Conservation (phyloP, 164 flowering plant species). For the Annona squamosa region DNA sequence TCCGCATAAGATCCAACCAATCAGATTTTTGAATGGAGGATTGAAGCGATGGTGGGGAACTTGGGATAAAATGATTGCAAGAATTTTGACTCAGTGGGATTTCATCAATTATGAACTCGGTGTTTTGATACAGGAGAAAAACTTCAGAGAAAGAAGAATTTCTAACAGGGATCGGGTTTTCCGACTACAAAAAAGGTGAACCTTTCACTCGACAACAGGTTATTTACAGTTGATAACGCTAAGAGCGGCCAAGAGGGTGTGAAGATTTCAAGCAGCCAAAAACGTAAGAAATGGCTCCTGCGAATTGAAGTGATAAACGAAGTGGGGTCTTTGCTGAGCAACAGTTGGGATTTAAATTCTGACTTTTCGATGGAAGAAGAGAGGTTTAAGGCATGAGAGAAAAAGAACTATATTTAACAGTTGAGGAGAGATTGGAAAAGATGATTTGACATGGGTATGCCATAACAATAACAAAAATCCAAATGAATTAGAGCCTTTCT, state of each 20-base stretch:
- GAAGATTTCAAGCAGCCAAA: neutral
- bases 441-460: conserved; percentile 6
- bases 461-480: conserved; percentile 18
- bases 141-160: neutral
- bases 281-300: neutral
- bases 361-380: neutral
- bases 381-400: neutral
- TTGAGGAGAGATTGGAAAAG: neutral
- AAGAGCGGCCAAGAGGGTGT: neutral
- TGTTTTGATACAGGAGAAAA: neutral
- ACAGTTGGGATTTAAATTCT: neutral
- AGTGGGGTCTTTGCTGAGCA: neutral
- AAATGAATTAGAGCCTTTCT: conserved; percentile 1
- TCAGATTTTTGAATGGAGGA: neutral
- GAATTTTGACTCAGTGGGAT: neutral
- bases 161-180: neutral
- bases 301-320: neutral
- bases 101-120: neutral
- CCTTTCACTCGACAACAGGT: neutral
- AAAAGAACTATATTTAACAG: too few relatives aligned
- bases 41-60: too few relatives aligned
- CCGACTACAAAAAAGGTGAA: neutral
- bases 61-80: too few relatives aligned
- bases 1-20: neutral
- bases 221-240: neutral